Percentiles rank a stretch among this genome's conserved stretches.
Conservation (phyloP, 805 yeast genomes). For the Diddensiella santjacobensis region DNA sequence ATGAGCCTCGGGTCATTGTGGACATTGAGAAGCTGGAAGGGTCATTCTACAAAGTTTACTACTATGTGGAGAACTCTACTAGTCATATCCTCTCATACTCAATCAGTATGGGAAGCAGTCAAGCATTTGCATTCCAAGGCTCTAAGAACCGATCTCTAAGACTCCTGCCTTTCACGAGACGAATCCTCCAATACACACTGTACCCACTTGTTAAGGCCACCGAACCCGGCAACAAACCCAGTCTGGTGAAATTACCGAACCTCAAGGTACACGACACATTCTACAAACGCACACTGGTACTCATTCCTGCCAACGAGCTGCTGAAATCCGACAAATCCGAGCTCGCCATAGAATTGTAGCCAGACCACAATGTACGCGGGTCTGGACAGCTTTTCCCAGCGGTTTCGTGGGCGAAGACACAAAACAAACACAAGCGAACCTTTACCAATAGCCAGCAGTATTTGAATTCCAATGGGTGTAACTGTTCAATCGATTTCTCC, state of each 20-base stretch:
- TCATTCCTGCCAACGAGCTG: constrained; percentile 37
- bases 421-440: background rate
- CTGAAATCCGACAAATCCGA: constrained; percentile 16
- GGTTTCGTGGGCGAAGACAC: too few species aligned
- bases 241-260: constrained; percentile 47
- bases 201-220: constrained; percentile 24
- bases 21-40: constrained; percentile 16
- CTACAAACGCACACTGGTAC: constrained; percentile 60
- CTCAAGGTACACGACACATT: constrained; percentile 65
- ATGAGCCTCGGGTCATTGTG: constrained; percentile 66
- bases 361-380: too few species aligned
- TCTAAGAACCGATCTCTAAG: constrained; percentile 37
- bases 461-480: constrained; percentile 35
- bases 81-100: constrained; percentile 62
- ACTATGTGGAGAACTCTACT: constrained; percentile 71
- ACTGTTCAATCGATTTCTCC: constrained; percentile 35
- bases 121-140: constrained; percentile 39
- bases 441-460: too few species aligned
- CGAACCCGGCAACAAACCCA: background rate
- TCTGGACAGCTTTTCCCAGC: too few species aligned
- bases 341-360: constrained; percentile 3
- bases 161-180: constrained; percentile 60
- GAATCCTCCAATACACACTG: constrained; percentile 28
- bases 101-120: constrained; percentile 41
- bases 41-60: constrained; percentile 27